These are phyloP conservation scores for Tagetes erecta DNA, from an alignment of 129 eudicot species.

Conservation along the genomic window DNA sequence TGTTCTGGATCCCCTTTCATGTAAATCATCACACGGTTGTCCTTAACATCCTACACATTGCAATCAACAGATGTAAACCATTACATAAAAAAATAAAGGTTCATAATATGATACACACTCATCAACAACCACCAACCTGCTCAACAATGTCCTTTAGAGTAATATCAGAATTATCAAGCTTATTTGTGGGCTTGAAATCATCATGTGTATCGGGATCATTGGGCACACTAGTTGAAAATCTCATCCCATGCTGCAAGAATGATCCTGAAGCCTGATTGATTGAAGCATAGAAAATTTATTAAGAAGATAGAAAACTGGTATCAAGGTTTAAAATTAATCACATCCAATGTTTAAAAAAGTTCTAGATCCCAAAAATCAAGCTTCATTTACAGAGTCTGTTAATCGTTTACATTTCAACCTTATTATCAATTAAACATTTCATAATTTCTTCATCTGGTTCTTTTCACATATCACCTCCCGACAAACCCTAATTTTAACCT, in stretches of 20 bases:
- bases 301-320: not conserved
- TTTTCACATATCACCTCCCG: too few species aligned
- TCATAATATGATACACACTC: not conserved
- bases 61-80: conserved; percentile 21
- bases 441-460: too few species aligned
- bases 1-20: conserved; percentile 96
- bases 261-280: conserved; percentile 51
- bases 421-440: too few species aligned
- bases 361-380: too few species aligned
- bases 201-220: conserved; percentile 92
- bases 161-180: conserved; percentile 56
- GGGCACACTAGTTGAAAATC: conserved; percentile 65
- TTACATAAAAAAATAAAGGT: conserved; percentile 1
- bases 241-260: conserved; percentile 47
- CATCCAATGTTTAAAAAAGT: too few species aligned
- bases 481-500: too few species aligned
- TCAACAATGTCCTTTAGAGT: conserved; percentile 80
- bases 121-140: conserved; percentile 51
- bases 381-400: too few species aligned
- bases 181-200: conserved; percentile 81
- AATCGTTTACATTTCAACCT: too few species aligned
- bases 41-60: conserved; percentile 80
- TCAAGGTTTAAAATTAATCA: not conserved
- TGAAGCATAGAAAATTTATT: not conserved
- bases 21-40: conserved; percentile 87